Conservation (phyloP, 495 filamentous ascomycete species). For the Parathielavia hyrcaniae region DNA sequence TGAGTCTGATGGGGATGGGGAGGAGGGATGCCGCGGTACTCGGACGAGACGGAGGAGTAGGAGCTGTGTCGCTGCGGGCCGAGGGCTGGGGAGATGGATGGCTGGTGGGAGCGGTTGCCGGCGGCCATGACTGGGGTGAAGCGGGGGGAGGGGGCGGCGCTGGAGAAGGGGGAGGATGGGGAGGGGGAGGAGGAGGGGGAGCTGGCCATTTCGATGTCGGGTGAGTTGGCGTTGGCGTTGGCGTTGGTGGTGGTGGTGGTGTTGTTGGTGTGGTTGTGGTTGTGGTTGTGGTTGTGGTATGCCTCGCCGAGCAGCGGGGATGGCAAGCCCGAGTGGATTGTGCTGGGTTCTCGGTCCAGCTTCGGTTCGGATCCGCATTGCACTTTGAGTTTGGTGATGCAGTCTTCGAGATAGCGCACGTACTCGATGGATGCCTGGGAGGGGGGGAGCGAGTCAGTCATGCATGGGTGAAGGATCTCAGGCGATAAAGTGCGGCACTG, state of each 20-base stretch:
- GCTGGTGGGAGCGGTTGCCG: slow-evolving; percentile 35
- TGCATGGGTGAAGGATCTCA: slow-evolving; percentile 1
- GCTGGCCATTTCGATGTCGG: slow-evolving; percentile 45
- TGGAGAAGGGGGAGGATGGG: no score
- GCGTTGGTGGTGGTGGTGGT: neutral
- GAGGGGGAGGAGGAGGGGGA: no score
- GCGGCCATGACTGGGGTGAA: slow-evolving; percentile 29
- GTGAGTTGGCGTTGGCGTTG: slow-evolving; percentile 10
- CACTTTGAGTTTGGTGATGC: slow-evolving; percentile 72
- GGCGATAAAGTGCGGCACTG: slow-evolving; percentile 4
- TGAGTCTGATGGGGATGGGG: no score
- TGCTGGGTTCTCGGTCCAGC: slow-evolving; percentile 8
- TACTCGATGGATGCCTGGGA: slow-evolving; percentile 93
- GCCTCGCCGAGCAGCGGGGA: slow-evolving; percentile 24
- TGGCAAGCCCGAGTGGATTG: slow-evolving; percentile 14
- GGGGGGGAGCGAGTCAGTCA: neutral
- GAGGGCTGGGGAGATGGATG: slow-evolving; percentile 46
- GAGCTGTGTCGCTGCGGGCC: slow-evolving; percentile 43
- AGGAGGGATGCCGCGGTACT: slow-evolving; percentile 31
- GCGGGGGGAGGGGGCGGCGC: slow-evolving; percentile 18
- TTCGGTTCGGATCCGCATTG: slow-evolving; percentile 35
- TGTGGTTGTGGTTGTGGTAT: slow-evolving; percentile 25
- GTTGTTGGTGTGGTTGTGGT: slow-evolving; percentile 24
- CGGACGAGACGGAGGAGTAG: slow-evolving; percentile 40
- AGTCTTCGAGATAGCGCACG: slow-evolving; percentile 87